A percentile compares a stretch with the other conserved stretches of the same genome.
Evolutionary conservation across 768 basidiomycete genomes (phyloP).

Genomic region (Suillus fuscotomentosus): DNA sequence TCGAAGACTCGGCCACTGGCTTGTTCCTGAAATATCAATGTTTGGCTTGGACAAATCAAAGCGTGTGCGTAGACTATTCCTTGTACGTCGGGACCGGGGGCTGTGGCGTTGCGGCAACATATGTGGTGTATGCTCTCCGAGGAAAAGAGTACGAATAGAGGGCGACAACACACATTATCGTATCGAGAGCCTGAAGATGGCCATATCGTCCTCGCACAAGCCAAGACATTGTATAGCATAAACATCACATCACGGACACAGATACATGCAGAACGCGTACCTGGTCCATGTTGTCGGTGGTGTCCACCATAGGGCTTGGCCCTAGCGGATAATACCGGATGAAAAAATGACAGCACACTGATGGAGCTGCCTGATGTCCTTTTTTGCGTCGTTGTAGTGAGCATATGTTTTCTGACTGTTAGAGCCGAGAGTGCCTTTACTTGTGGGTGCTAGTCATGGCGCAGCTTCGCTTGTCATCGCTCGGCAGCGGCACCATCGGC

Average conservation of each 20-base stretch:
- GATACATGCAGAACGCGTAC: too few species aligned
- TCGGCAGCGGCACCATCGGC: not conserved
- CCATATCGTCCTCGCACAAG: too few species aligned
- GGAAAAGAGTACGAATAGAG: not conserved
- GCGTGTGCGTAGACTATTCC: too few species aligned
- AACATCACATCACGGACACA: not conserved
- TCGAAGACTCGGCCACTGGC: not conserved
- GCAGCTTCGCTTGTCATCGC: not conserved
- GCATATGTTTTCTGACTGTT: not conserved
- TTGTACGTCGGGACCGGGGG: not conserved
- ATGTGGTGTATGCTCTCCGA: not conserved
- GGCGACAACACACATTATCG: not conserved
- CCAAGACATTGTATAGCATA: not conserved
- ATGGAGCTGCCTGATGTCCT: too few species aligned
- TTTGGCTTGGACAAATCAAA: not conserved
- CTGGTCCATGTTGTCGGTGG: too few species aligned
- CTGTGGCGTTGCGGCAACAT: not conserved
- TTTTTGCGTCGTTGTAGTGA: not conserved
- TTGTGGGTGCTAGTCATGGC: not conserved
- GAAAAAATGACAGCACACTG: not conserved
- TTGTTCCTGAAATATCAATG: not conserved
- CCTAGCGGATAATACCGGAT: too few species aligned
- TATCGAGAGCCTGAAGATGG: too few species aligned
- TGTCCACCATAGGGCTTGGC: not conserved
- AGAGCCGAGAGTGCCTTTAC: not conserved